Base-by-base conservation (phyloP, 2,329 filamentous ascomycete species). In the Geoglossum cookeanum region DNA sequence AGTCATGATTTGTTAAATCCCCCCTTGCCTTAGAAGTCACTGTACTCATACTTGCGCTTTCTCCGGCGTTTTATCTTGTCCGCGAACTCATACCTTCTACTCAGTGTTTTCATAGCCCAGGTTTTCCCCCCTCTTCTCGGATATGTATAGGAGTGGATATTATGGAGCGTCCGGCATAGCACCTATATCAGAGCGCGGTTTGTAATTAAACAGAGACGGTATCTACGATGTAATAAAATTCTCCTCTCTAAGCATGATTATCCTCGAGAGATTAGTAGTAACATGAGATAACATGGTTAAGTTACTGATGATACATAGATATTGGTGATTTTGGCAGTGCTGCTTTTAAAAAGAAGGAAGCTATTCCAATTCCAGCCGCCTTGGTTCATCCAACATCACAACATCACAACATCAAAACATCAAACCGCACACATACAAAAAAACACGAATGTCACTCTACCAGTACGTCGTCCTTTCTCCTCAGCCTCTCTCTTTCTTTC, bases 171-270 rank as follows among this genome's bases (percentile, higher is more conserved):
- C 32, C 9, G 49, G 47, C 32, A 32, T 48, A 32, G 30, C 33
- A 52, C 45, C 39, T 17, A 49, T 22, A 22, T 22, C 17, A 29
- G 33, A 9, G 45, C 39, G 54, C 37, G 17, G 22, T 22, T 47
- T 55, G 54, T 55, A 55, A 45, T 55, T 30, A 55, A 39, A 45
- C 37, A 30, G 29, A 9, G 22, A 33, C n/a, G 35, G 45, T 52
- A 44, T 27, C 22, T 35, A 35, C 29, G 45, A 53, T 52, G 35
- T 48, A 51, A 48, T 52, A 33, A 17, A 53, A 57, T 57, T 57
- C 55, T 57, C 55, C 55, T 57, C 55, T 57, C 55, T n/a, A n/a
- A 35, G 35, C 39, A 42, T 13, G 7, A 42, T 15, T 3, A 8
- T n/a, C 11, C 13, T 15, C 33, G 11, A 11, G 33, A 7, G 33